Percentiles rank a stretch among this genome's conserved stretches.
Conservation (phyloP, 805 yeast genomes). For the Blastobotrys parvus region DNA sequence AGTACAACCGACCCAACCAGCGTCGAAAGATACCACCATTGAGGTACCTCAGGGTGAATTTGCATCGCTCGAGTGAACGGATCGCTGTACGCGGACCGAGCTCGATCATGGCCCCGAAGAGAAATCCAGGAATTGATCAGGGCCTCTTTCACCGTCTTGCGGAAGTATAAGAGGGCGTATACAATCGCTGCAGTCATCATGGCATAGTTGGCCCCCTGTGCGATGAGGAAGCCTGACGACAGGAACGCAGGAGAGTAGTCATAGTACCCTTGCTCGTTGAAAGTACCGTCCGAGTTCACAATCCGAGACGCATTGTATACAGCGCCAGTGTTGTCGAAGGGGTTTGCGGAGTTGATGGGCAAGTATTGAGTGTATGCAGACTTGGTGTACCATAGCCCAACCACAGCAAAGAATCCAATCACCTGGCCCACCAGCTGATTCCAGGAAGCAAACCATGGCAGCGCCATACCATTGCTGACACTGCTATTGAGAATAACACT, state of each 20-base stretch:
- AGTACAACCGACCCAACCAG: constrained; percentile 29
- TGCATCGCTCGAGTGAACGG: constrained; percentile 40
- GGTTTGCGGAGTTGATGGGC: constrained; percentile 49
- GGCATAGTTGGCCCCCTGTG: constrained; percentile 50
- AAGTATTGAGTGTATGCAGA: constrained; percentile 51
- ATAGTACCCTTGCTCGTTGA: constrained; percentile 41
- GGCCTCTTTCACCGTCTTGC: constrained; percentile 17
- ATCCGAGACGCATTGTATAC: constrained; percentile 41
- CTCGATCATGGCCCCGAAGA: constrained; percentile 2
- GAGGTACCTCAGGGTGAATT: constrained; percentile 43
- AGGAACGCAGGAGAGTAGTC: constrained; percentile 62
- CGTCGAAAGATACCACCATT: constrained; percentile 36
- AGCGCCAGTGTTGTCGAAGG: constrained; percentile 47
- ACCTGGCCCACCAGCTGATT: constrained; percentile 31
- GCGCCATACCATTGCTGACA: constrained; percentile 32
- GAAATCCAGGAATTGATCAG: constrained; percentile 10
- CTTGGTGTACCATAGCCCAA: constrained; percentile 46
- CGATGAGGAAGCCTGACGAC: constrained; percentile 37
- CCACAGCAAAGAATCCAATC: constrained; percentile 38
- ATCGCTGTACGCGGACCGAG: constrained; percentile 10
- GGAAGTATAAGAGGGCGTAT: constrained; percentile 25
- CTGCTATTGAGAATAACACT: no score
- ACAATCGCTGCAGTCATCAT: constrained; percentile 48
- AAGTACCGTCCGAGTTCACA: constrained; percentile 17
- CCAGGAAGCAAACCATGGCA: constrained; percentile 37